A percentile compares a stretch with the other conserved stretches of the same genome.
These are phyloP conservation scores for Phascolomyces articulosus DNA, from an alignment of 371 early-diverging fungal genomes.

Conservation along the genomic window DNA sequence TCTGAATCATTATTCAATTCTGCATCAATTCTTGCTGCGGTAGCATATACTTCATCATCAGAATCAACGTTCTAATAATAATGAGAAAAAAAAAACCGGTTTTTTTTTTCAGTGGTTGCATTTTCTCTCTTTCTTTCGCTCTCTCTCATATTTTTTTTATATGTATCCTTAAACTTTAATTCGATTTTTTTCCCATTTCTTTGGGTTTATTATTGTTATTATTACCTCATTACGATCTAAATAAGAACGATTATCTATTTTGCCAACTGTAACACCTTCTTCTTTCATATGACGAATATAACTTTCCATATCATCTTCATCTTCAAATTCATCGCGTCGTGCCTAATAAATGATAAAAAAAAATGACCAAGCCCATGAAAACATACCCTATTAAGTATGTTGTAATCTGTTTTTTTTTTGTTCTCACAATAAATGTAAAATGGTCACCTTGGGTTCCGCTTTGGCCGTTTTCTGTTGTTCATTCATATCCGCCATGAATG, in stretches of 20 bases:
- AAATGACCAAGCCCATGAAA: background rate
- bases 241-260: slow-evolving; percentile 33
- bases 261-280: slow-evolving; percentile 72
- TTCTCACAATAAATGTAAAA: background rate
- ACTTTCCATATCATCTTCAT: slow-evolving; percentile 80
- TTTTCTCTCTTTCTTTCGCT: background rate
- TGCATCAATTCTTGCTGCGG: slow-evolving; percentile 78
- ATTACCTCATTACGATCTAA: slow-evolving; percentile 55
- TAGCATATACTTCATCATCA: slow-evolving; percentile 87
- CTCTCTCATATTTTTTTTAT: background rate
- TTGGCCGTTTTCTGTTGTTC: slow-evolving; percentile 59
- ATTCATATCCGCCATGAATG: slow-evolving; percentile 86
- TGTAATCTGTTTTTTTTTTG: background rate
- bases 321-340: slow-evolving; percentile 74
- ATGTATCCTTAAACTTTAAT: too few species aligned
- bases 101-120: too few species aligned
- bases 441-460: slow-evolving; percentile 47
- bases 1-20: slow-evolving; percentile 42
- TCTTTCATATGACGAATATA: slow-evolving; percentile 80
- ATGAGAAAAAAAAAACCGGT: too few species aligned
- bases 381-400: background rate
- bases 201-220: background rate
- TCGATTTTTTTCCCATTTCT: too few species aligned
- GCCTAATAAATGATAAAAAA: slow-evolving; percentile 3
- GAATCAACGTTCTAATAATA: slow-evolving; percentile 67